Base-by-base conservation (phyloP, 2,329 filamentous ascomycete genomes). In the Polychaeton citri region DNA sequence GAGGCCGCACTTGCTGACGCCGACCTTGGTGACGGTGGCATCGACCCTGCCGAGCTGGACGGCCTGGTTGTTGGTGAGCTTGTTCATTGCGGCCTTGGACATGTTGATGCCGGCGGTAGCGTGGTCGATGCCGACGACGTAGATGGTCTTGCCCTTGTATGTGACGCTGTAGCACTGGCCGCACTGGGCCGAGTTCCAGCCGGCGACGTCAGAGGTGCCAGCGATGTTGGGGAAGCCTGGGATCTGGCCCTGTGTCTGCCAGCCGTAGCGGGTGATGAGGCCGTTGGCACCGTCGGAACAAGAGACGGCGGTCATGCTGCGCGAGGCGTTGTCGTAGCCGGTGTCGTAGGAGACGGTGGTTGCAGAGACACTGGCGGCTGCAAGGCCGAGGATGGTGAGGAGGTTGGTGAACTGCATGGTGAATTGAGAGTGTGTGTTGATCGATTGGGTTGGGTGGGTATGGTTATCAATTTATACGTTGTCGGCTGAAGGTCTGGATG, bases 261-360 rank as follows among this genome's bases (percentile, higher is more conserved):
- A 81, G 47, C 65, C 65, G 60, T 72, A 73, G 49, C 65, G 69
- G 48, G 69, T 74, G 43, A 72, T 72, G 42, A 84, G 67, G 39
- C 79, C 79, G 58, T 82, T 78, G 42, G 43, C 32, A 37, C 79
- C 79, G 51, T 83, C 74, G 20, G 74, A 79, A 70, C 79, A 85
- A 42, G 76, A 55, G 31, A 85, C 68, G 4, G 51, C 55, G 21
- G 59, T 65, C 37, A 87, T 55, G 31, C 71, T 64, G 39, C 74
- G 69, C 40, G 46, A 45, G 32, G 54, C 55, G 43, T 78, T 62
- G 52, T 87, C 81, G 62, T 83, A 90, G 52, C 69, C 74, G 15
- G 63, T 60, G 61, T 87, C 81, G 59, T 78, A 88, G 44, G 77
- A 79, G 42, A 66, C 51, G 49, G 64, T 48, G 46, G 37, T 38